Evolutionary conservation across 495 filamentous ascomycete genomes (phyloP).

Genomic region (Daldinia decipiens): DNA sequence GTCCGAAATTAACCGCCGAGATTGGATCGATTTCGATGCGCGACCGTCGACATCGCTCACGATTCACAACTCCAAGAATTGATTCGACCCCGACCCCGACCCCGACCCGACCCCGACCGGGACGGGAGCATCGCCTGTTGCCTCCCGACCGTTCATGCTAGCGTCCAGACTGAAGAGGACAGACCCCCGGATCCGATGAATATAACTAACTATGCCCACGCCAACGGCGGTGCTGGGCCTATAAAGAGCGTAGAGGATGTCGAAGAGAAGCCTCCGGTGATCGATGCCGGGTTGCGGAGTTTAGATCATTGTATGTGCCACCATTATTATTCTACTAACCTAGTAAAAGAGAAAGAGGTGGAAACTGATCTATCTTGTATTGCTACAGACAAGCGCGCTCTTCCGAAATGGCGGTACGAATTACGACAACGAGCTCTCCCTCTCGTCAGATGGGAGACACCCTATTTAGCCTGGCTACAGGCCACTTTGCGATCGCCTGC

Average conservation of each 20-base stretch:
- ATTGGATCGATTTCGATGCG: conserved; percentile 38
- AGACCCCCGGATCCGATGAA: conserved; percentile 39
- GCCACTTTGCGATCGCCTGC: conserved; percentile 77
- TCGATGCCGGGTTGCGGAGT: conserved; percentile 78
- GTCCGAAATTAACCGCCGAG: background rate
- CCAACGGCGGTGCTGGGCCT: conserved; percentile 39
- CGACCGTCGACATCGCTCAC: conserved; percentile 11
- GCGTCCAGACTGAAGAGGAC: conserved; percentile 25
- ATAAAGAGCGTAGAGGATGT: conserved; percentile 23
- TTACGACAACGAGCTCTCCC: conserved; percentile 84
- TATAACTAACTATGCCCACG: conserved; percentile 29
- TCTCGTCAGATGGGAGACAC: conserved; percentile 93
- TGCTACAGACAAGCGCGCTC: conserved; percentile 75
- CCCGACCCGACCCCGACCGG: background rate
- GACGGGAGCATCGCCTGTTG: conserved; percentile 21
- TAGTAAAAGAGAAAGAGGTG: no score
- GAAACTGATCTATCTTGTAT: conserved; percentile 19
- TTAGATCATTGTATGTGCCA: conserved; percentile 76
- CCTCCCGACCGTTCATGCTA: conserved; percentile 31
- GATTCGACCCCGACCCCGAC: background rate
- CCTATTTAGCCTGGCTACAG: conserved; percentile 88
- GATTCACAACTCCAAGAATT: conserved; percentile 30
- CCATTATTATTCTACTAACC: no score
- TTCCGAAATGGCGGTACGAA: conserved; percentile 89
- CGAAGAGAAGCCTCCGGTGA: conserved; percentile 54